These are phyloP conservation scores for Boletus rubescentipes DNA, from an alignment of 768 basidiomycete species.

Conservation along the genomic window DNA sequence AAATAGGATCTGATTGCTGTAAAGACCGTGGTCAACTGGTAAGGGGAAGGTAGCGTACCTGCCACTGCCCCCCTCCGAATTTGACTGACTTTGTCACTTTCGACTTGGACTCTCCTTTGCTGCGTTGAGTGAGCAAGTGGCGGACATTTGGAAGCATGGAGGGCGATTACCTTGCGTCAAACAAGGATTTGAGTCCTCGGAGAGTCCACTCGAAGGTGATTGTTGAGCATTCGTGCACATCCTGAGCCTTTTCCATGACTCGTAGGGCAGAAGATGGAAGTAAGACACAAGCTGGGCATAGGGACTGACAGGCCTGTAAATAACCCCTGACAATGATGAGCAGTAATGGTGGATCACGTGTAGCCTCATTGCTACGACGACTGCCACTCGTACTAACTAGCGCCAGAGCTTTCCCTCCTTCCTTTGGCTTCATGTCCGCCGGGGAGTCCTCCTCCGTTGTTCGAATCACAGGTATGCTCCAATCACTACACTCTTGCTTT, in stretches of 20 bases:
- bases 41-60: constrained; percentile 38
- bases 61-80: constrained; percentile 79
- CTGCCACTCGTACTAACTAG: not conserved
- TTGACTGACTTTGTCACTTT: constrained; percentile 73
- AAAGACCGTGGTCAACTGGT: not conserved
- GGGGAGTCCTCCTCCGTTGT: constrained; percentile 14
- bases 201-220: constrained; percentile 80
- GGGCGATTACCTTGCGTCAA: constrained; percentile 58
- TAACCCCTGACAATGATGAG: not conserved
- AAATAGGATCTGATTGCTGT: constrained; percentile 62
- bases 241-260: constrained; percentile 33
- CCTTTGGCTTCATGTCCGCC: constrained; percentile 20
- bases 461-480: constrained; percentile 25
- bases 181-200: constrained; percentile 64
- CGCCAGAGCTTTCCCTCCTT: not conserved
- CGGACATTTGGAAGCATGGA: too few relatives aligned
- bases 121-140: constrained; percentile 21
- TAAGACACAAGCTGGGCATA: not conserved
- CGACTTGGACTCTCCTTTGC: constrained; percentile 74
- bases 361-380: constrained; percentile 1
- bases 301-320: not conserved
- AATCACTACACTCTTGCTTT: not conserved
- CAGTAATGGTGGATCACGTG: not conserved
- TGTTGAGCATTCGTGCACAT: constrained; percentile 52
- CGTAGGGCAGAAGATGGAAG: not conserved